Base-by-base conservation (phyloP, 345 rosid species). In the Brassica cretica region DNA sequence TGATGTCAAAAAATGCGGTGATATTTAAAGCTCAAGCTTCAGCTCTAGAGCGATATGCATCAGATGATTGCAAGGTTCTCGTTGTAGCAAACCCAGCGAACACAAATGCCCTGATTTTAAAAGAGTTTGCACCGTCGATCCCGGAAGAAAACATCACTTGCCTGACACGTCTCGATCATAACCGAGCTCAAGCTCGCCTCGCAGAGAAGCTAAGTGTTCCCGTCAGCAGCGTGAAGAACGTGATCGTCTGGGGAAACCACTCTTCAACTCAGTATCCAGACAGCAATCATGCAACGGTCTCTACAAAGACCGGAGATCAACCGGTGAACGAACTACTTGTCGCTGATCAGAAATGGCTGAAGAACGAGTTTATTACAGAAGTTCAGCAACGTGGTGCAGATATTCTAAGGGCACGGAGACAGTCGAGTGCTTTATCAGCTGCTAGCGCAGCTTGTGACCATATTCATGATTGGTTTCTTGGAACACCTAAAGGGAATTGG, bases 201-300 rank as follows among this genome's bases (percentile, higher is more conserved):
- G 85, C 97, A 1, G 92, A 88, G 71, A 88, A 77, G 81, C 80
- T 94, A 21, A 63, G 83, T 58, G 88, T 86, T 76, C 84, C 83
- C 0, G 90, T 88, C 15, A 74, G 84, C 39, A 86, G 87, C 19
- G 90, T 92, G 59, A 94, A 86, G 81, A 94, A 94, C 35, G 87
- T 87, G 2, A 84, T 88, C 70, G 81, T 94, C 14, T 92, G 97
- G 95, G 97, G 97, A 12, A 91, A 91, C 77, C 98, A 94, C 78
- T 94, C 94, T n/a, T 88, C 96, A 18, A 90, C 97, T 55, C 98
- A 91, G 39, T 90, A 90, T 73, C 98, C 98, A 19, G 98, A 94
- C 77, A 89, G 76, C 69, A 90, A 83, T 59, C 97, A 94, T 19
- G 93, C 93, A 10, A 85, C 84, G 24, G 88, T 85, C 39, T 58